Evolutionary conservation across 176 grass and related monocot species (phyloP), one percentile per base, ranked within the genome.

Genomic region (Miscanthus lutarioriparius): DNA sequence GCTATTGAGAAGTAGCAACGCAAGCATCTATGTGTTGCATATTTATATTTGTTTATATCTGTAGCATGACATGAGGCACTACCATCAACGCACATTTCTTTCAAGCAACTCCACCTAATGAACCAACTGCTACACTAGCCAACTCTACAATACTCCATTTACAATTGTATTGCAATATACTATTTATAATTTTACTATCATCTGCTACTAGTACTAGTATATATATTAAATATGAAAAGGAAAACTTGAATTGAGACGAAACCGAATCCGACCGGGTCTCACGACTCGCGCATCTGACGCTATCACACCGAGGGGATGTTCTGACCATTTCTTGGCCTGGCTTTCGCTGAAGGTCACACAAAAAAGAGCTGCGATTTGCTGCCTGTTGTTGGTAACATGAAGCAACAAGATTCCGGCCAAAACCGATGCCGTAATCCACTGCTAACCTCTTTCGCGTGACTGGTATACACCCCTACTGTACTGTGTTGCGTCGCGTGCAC

Each of bases 121-220:
- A 28, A 49, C 64, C 84, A 90, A 83, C 88, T 83, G 84, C 84
- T 79, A 79, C 88, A 83, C 80, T 68, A 47, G 56, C 26, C 71
- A 41, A n/a, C 22, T 35, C 44, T 54, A 70, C 49, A 33, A 19
- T 62, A 65, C 32, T 28, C 22, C 77, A 65, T 37, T 22, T 7
- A 15, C 15, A 80, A 79, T 65, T 32, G 10, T 1, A 12, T 25
- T 62, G 58, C 23, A 20, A 2, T 20, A 67, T 35, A 3, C 27
- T 33, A 28, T 25, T 64, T 13, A 4, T 64, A 39, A 38, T 20
- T 3, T 11, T 26, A 62, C 8, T 32, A 22, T 2, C 10, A 75
- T 17, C 39, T 6, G 4, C 16, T 19, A 17, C 5, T 65, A 30
- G 14, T 66, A 17, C 2, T 43, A 43, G 38, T 39, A 40, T 14